These are phyloP conservation scores for Oryza punctata DNA, from an alignment of 176 grass and related monocot genomes.

Conservation along the genomic window DNA sequence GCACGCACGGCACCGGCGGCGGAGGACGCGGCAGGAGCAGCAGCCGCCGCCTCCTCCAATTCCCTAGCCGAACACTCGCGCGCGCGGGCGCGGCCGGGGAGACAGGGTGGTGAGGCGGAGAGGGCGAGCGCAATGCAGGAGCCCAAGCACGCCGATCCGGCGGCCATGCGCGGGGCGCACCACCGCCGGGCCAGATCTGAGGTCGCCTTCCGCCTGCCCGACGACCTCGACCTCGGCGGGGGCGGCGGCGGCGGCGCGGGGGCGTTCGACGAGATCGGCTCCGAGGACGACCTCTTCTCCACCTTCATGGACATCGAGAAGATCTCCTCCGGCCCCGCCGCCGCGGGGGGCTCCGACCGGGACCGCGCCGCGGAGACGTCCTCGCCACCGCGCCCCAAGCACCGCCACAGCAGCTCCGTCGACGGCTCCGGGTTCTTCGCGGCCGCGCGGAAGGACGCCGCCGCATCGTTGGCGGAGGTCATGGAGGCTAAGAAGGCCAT, in stretches of 20 bases:
- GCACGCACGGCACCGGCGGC: neutral
- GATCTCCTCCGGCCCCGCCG: slow-evolving; percentile 65
- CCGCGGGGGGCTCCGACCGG: slow-evolving; percentile 38
- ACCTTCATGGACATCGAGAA: slow-evolving; percentile 99
- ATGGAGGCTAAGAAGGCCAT: slow-evolving; percentile 99
- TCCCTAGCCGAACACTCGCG: neutral
- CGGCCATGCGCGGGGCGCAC: slow-evolving; percentile 56
- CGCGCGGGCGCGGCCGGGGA: neutral
- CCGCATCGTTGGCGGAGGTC: slow-evolving; percentile 59
- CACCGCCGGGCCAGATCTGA: slow-evolving; percentile 99
- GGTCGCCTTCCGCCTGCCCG: slow-evolving; percentile 77
- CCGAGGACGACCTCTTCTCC: slow-evolving; percentile 97
- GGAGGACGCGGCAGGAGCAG: neutral
- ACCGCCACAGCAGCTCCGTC: slow-evolving; percentile 90
- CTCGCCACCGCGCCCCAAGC: slow-evolving; percentile 61
- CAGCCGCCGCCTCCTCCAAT: slow-evolving; percentile 14
- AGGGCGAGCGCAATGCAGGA: slow-evolving; percentile 62
- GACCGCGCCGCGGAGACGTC: slow-evolving; percentile 71
- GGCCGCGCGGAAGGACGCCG: slow-evolving; percentile 44
- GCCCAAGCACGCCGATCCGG: slow-evolving; percentile 57
- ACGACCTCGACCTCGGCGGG: slow-evolving; percentile 68
- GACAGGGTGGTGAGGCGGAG: neutral
- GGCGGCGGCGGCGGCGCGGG: slow-evolving; percentile 50
- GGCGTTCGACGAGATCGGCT: slow-evolving; percentile 85
- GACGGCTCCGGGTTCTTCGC: slow-evolving; percentile 80